Base-by-base conservation (phyloP, 805 yeast genomes). In the Metschnikowia sp. region DNA sequence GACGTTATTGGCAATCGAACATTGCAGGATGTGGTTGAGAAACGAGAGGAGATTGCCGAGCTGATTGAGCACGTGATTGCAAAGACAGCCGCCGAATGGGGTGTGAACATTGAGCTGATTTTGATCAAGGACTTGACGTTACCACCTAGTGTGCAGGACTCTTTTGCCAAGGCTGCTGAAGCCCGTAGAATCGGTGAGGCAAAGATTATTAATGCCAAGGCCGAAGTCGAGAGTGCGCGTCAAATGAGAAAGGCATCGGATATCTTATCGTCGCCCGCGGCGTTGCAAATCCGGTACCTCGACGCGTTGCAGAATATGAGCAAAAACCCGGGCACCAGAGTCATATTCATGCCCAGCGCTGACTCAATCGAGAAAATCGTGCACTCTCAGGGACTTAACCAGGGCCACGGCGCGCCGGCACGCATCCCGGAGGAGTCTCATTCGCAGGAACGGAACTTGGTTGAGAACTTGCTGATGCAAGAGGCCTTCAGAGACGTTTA, bases 221-320 rank as follows among this genome's bases (percentile, higher is more conserved):
- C 88, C 15, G 90, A 84, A 68, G 88, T 83, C 44, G 90, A 84
- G 64, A 72, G 81, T 60, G 88, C 89, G 44, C 83, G 83, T 63
- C 75, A 83, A 54, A 83, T 84, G 88, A 77, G 90, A 69, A 81
- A 82, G 64, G 88, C 89, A 29, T 88, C 89, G 44, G 88, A 84
- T 64, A 82, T 84, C 49, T 75, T 84, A 59, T 84, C 86, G 39
- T 81, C 86, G 35, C 82, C 83, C 55, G 81, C 88, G 11, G 90
- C 89, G 29, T 82, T 84, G 86, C 89, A 84, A 69, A 84, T 84
- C 62, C 71, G 90, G 64, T 84, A 84, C 60, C 74, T 84, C 65
- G 90, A 84, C 57, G 89, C 89, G n/a, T 81, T 84, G 82, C 88
- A 83, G 66, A 72, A 70, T 51, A 84, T 84, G 88, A 85, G 88